Conservation (phyloP, 345 rosid species). For the Chamaenerion angustifolium region DNA sequence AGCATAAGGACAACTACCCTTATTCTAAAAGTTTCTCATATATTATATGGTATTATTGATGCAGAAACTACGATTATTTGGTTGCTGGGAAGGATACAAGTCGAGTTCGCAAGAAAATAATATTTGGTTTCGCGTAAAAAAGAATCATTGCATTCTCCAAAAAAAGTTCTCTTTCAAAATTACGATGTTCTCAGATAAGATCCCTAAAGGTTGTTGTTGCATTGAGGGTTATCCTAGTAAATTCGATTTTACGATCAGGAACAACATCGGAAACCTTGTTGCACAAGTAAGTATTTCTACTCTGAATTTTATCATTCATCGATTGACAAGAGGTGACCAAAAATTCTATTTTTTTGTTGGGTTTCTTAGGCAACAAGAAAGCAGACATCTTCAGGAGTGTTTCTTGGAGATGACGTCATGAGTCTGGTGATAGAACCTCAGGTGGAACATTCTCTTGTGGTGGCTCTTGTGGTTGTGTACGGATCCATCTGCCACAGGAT, state of each 20-base stretch:
- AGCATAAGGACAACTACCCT: too few relatives aligned
- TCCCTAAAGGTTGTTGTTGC: conserved; percentile 4
- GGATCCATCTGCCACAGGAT: conserved; percentile 32
- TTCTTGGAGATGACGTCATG: conserved; percentile 38
- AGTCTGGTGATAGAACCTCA: conserved; percentile 32
- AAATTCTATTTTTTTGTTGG: background rate
- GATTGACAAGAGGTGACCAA: too few relatives aligned
- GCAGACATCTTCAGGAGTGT: conserved; percentile 32
- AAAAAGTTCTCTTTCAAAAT: conserved; percentile 13
- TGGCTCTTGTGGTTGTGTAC: conserved; percentile 30
- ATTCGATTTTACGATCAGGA: conserved; percentile 21
- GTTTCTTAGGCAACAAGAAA: conserved; percentile 36
- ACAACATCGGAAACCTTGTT: conserved; percentile 10
- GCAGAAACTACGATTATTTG: conserved; percentile 16
- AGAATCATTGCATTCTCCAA: conserved; percentile 7
- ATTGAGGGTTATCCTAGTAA: conserved; percentile 4
- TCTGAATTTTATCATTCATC: too few relatives aligned
- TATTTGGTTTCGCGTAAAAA: conserved; percentile 26
- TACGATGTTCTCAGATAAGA: conserved; percentile 7
- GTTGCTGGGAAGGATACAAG: conserved; percentile 26
- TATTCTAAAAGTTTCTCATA: too few relatives aligned
- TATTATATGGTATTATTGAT: background rate
- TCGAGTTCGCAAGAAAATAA: conserved; percentile 7
- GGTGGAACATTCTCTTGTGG: conserved; percentile 33
- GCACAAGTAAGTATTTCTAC: conserved; percentile 27